Evolutionary conservation across 2,329 filamentous ascomycete species (phyloP), one percentile per base, ranked within the genome.

Genomic region (Trichoderma breve): DNA sequence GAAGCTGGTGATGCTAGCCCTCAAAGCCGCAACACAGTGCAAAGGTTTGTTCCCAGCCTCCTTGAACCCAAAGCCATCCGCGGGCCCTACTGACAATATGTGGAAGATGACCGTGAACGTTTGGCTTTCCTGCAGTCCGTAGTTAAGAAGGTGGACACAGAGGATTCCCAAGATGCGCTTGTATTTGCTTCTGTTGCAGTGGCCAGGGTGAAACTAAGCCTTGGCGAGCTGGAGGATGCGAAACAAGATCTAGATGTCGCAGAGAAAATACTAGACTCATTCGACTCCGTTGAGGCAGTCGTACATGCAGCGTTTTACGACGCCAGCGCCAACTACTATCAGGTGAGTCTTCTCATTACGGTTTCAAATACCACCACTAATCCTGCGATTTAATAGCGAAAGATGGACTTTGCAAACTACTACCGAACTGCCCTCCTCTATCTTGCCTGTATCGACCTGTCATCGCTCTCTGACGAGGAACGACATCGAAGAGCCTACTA

Each of bases 341-440:
- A 97, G 85, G 92, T 83, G 78, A 47, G 57, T 6, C 9, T n/a
- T 70, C 30, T 39, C 58, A 11, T 36, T 51, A 34, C 11, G 18
- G 1, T 21, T 3, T 24, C 26, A 15, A 26, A 32, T 8, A 18
- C 11, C 11, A 8, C 8, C 51, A 58, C 68, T 71, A 11, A 71
- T 24, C 2, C 15, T 21, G 9, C n/a, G 21, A 3, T 43, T 9
- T 32, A 3, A 14, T 51, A 85, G 83, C 81, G 91, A 76, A 95
- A 97, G 85, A 88, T 92, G 83, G 95, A 98, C 83, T 99, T 97
- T 80, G 94, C 95, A 74, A 91, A 93, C 74, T 99, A 97, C 87
- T 99, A 99, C 87, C 93, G 94, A 84, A 99, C 97, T 79, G 95
- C 96, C 75, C 93, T 99, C 65, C 92, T 98, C 76, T 99, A 98